Base-by-base conservation (phyloP, 106 monocot species). In the Chionographis japonica region DNA sequence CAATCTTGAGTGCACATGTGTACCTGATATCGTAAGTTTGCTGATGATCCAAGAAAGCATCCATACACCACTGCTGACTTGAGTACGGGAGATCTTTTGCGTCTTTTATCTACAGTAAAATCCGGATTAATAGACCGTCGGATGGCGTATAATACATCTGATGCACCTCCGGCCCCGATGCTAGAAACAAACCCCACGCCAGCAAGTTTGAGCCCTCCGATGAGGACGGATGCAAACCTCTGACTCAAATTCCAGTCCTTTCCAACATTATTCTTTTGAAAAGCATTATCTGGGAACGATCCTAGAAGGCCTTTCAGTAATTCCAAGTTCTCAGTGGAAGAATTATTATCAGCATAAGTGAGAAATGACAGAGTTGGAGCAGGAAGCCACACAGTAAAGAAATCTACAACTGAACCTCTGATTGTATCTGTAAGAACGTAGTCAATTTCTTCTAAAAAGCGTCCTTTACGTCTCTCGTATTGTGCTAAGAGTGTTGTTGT, bases 371-470 rank as follows among this genome's bases (percentile, higher is more conserved):
- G 58, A 57, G 95, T 95, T 27, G 95, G 95, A 54, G 95, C 95
- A 65, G 95, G 95, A 73, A 95, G 91, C 95, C 95, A 95, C 50
- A 95, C 95, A 7, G 95, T 95, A 69, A 95, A 95, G 71, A 95
- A 95, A 78, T 95, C 95, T 71, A 95, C 95, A 60, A 95, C 91
- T 19, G 81, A 73, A 37, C 95, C 95, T 89, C 95, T 86, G 49
- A 95, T 86, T 20, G 91, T 95, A 68, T 95, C 95, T 54, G 95
- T 95, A 37, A 95, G 59, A 54, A 95, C 95, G 76, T 27, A 95
- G 37, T 95, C 91, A 65, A 95, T 91, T 67, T 95, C 95, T 67
- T 95, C 95, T 67, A 86, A 78, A 53, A 95, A 95, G 2, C 86
- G 85, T 35, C 86, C 95, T 78, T 95, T 95, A 11, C 95, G 91